These are phyloP conservation scores for Nepenthes alata DNA, from an alignment of 179 eudicot species.

Conservation along the genomic window DNA sequence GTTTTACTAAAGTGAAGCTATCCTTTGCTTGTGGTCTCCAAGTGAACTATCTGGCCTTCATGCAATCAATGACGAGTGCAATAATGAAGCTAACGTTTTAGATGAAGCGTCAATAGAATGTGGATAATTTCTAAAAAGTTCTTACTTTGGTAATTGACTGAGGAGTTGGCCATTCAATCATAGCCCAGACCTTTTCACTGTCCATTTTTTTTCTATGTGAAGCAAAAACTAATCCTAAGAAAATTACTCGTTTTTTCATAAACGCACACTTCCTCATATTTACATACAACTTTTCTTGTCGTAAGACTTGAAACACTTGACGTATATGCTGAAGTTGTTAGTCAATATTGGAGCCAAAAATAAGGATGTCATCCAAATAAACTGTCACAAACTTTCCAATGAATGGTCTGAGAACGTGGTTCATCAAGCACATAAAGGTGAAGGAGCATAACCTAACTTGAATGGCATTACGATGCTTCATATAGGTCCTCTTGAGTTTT, in stretches of 20 bases:
- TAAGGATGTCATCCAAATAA: not conserved
- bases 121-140: no score
- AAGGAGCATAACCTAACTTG: not conserved
- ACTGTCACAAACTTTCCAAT: not conserved
- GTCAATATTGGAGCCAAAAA: not conserved
- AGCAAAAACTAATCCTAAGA: not conserved
- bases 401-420: not conserved
- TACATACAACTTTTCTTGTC: not conserved
- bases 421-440: not conserved
- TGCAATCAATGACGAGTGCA: not conserved
- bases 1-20: not conserved
- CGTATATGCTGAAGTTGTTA: not conserved
- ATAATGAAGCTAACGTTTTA: not conserved
- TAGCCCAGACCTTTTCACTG: not conserved
- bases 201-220: not conserved
- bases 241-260: not conserved
- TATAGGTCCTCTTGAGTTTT: not conserved
- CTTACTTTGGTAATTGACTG: not conserved
- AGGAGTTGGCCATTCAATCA: not conserved
- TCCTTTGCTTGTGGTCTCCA: not conserved
- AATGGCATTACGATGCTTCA: not conserved
- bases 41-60: not conserved
- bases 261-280: not conserved
- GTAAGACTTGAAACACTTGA: not conserved
- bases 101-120: not conserved